Percentiles rank a stretch among this genome's conserved stretches.
These are phyloP conservation scores for Hypoxylon intermedium DNA, from an alignment of 495 filamentous ascomycete genomes.

Conservation along the genomic window DNA sequence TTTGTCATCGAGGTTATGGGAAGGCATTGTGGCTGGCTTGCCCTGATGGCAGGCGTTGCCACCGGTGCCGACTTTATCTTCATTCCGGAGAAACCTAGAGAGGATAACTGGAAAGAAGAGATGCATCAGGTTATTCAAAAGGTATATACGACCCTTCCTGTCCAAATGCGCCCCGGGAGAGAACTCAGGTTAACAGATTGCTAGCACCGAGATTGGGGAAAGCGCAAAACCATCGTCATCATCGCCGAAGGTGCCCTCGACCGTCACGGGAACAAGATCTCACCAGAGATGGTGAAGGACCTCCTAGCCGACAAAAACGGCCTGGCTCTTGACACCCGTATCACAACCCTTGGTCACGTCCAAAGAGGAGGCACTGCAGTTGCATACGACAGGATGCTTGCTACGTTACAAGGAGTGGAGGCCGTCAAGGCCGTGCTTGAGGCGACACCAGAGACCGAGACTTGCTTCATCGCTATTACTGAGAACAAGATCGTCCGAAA, in stretches of 20 bases:
- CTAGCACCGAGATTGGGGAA: conserved; percentile 88
- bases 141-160: conserved; percentile 53
- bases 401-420: conserved; percentile 93
- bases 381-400: conserved; percentile 92
- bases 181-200: conserved; percentile 43
- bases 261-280: conserved; percentile 82
- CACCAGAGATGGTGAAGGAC: conserved; percentile 79
- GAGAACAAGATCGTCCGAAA: conserved; percentile 97
- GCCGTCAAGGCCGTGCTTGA: conserved; percentile 96
- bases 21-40: conserved; percentile 98
- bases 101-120: conserved; percentile 83
- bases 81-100: conserved; percentile 92
- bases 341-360: conserved; percentile 95
- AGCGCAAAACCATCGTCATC: conserved; percentile 97
- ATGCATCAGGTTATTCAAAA: conserved; percentile 85
- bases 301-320: conserved; percentile 75
- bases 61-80: conserved; percentile 97
- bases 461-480: conserved; percentile 90
- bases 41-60: conserved; percentile 93
- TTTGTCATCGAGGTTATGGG: conserved; percentile 99
- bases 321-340: conserved; percentile 84
- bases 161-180: not conserved
- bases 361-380: conserved; percentile 92
- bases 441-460: conserved; percentile 85
- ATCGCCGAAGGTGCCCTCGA: conserved; percentile 96